Base-by-base conservation (phyloP, 1,139 yeast species). In the Yamadazyma buinensis region DNA sequence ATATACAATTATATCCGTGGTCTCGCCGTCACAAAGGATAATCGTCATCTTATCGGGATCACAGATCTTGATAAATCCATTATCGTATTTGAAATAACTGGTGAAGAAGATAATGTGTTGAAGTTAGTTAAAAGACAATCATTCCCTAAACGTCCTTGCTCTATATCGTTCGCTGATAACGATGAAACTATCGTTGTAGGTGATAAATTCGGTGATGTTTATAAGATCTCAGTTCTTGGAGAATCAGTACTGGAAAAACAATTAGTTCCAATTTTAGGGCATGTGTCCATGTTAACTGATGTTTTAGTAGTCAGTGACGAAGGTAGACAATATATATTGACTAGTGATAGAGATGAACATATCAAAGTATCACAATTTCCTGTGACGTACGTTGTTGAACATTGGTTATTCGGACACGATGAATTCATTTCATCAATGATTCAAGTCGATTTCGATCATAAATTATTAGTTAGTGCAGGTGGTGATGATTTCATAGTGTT, bases 151-250 rank as follows among this genome's bases (percentile, higher is more conserved):
- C 78, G 97, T 55, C 97, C 97, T 9, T 82, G 88, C 45, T 81
- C 95, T 1, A 67, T 87, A 12, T 70, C 86, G n/a, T 60, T 80
- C 4, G 71, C 82, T 7, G 57, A 61, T 15, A 77, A 74, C 41
- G 77, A 71, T 37, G 47, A 54, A 3, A 63, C 66, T 5, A 62
- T 87, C 10, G 57, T 88, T 2, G 75, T 88, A 15, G 97, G 95
- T n/a, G 99, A 94, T 57, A 94, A 94, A 63, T 92, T 90, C 55
- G 99, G 99, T 31, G 99, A 94, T 59, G 97, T 88, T 6, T 92
- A 85, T 54, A 55, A 72, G 2, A 69, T 84, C 14, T 57, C 67
- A 5, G 59, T 80, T 10, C 59, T 54, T 26, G 49, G 41, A 3
- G 54, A 48, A 2, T 52, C 63, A 2, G 43, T 57, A 3, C 65